phyloP scores from a whole-genome alignment of 495 filamentous ascomycete species.

The Aspergillus diversus region DNA sequence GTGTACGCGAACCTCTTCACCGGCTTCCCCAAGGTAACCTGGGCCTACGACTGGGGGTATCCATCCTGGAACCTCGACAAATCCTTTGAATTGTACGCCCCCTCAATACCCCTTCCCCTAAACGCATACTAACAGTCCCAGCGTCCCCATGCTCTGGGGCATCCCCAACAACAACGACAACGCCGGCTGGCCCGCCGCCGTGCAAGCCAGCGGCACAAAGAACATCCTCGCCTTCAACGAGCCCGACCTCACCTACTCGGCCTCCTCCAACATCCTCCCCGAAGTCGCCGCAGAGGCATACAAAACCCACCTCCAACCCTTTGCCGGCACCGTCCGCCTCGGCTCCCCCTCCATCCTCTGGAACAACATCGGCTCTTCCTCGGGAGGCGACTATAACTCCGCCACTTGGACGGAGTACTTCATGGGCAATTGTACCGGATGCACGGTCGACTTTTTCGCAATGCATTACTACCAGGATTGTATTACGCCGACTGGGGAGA shows the following conservation, averaged over 20 bases:
- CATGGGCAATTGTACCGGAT: constrained; percentile 55
- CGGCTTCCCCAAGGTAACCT: constrained; percentile 45
- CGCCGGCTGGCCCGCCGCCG: constrained; percentile 54
- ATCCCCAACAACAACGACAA: constrained; percentile 42
- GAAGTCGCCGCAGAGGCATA: constrained; percentile 56
- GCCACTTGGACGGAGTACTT: constrained; percentile 59
- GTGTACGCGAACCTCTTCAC: constrained; percentile 39
- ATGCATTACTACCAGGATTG: constrained; percentile 61
- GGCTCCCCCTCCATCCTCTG: constrained; percentile 70
- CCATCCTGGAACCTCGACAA: constrained; percentile 31
- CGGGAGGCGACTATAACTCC: constrained; percentile 42
- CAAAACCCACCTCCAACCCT: constrained; percentile 63
- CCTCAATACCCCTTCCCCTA: too few species aligned
- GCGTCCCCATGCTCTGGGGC: constrained; percentile 68
- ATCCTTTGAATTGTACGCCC: constrained; percentile 40
- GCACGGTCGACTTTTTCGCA: constrained; percentile 60
- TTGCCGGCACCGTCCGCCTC: constrained; percentile 55
- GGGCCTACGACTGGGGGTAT: constrained; percentile 73
- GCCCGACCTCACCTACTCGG: constrained; percentile 61
- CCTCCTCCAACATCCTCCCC: constrained; percentile 56
- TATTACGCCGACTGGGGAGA: constrained; percentile 30
- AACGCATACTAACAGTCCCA: constrained; percentile 34
- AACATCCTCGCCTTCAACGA: constrained; percentile 74
- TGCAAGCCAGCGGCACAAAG: constrained; percentile 33
- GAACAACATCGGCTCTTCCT: constrained; percentile 38